Conservation (phyloP, 2,329 filamentous ascomycete species). For the Nemania sp. region DNA sequence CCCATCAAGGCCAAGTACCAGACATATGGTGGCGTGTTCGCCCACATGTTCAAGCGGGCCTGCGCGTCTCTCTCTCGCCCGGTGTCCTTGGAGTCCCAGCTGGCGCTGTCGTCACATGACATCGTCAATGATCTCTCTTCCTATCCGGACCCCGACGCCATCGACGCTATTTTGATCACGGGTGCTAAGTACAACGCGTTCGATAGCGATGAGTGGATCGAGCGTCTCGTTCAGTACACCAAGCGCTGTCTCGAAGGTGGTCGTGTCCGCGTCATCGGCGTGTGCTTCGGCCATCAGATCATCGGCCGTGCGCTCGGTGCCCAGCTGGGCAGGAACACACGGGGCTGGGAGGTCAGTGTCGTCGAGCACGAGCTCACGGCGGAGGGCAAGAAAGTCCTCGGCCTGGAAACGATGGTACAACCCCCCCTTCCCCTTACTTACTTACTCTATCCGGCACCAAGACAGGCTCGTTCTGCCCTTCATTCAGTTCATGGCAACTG, state of each 20-base stretch:
- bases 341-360: conserved; percentile 84
- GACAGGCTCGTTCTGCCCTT: not conserved
- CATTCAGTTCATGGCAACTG: conserved; percentile 8
- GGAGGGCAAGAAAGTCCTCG: conserved; percentile 74
- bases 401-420: conserved; percentile 61
- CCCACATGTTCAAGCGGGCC: conserved; percentile 59
- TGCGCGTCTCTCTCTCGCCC: conserved; percentile 52
- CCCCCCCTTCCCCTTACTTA: not conserved
- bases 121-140: conserved; percentile 65
- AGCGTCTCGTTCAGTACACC: conserved; percentile 72
- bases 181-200: conserved; percentile 77
- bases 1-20: conserved; percentile 67
- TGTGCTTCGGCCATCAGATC: conserved; percentile 91
- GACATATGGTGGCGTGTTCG: conserved; percentile 74
- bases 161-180: conserved; percentile 84
- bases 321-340: conserved; percentile 67
- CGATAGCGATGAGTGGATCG: conserved; percentile 75
- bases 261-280: conserved; percentile 72
- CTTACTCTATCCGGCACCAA: not conserved
- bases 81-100: conserved; percentile 47
- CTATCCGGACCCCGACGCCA: conserved; percentile 73
- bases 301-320: conserved; percentile 72
- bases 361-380: conserved; percentile 68
- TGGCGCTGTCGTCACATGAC: conserved; percentile 70
- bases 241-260: conserved; percentile 61